Base-by-base conservation (phyloP, 495 filamentous ascomycete genomes). In the Trypethelium eluteriae region DNA sequence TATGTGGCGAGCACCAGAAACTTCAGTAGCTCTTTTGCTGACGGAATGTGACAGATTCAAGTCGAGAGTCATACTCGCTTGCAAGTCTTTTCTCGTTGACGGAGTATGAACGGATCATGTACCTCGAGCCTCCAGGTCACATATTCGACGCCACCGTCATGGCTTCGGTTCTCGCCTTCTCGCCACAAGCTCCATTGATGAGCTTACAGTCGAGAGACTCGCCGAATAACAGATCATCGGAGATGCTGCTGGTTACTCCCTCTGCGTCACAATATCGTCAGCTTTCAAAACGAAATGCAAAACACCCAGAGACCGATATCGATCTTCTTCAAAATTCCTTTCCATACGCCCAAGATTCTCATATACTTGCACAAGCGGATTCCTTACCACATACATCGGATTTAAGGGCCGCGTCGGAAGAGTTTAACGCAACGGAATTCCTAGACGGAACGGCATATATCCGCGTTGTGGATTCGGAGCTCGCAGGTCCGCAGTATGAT, bases 401-500 rank as follows among this genome's bases (percentile, higher is more conserved):
- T 11, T 53, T 41, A 12, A 62, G 4, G 2, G 65, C 72, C 44
- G 66, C 68, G 25, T 59, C 64, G 11, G 74, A 73, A 16, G 66
- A 66, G 0, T 80, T 81, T 70, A 77, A 80, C 62, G 71, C 74
- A 0, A 77, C 78, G 0, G 68, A 70, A 1, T 81, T 76, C 69
- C 59, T 79, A 5, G 69, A 73, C 12, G 70, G 66, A 62, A 77
- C 77, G 9, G 68, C 74, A 2, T 82, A 78, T 66, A 74, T 82
- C 46, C 79, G 76, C 44, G 68, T 82, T 62, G 72, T 70, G 32
- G 80, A 82, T 65, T 70, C 76, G 25, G 77, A 74, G 36, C 69
- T 81, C 4, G 77, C 78, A 38, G 80, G 75, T 6, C 82, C 82
- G 10, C 79, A 82, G 68, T 78, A 74, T 66, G 77, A 81, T 62